A percentile compares a stretch with the other conserved stretches of the same genome.
These are phyloP conservation scores for Hemileccinum impolitum DNA, from an alignment of 768 basidiomycete genomes.

Conservation along the genomic window DNA sequence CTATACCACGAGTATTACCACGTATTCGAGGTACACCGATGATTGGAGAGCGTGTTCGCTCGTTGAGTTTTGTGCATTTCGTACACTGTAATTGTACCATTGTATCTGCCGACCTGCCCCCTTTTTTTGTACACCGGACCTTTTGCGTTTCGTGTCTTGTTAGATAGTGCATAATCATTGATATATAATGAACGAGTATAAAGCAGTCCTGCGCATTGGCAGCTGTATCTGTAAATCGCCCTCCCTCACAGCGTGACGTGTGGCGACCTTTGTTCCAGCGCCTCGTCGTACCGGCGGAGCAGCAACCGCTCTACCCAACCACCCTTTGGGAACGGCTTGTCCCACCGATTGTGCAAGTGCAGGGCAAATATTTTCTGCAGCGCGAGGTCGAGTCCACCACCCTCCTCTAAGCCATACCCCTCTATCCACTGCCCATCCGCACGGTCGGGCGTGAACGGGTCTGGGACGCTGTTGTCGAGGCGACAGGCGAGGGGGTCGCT, in stretches of 20 bases:
- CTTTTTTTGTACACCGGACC: neutral
- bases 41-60: too few species aligned
- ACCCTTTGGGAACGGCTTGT: conserved; percentile 70
- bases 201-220: too few species aligned
- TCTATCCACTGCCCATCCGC: conserved; percentile 59
- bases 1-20: too few species aligned
- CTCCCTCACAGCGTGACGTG: neutral
- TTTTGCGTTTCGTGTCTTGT: too few species aligned
- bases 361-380: conserved; percentile 79
- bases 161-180: too few species aligned
- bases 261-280: conserved; percentile 11
- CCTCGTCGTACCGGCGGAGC: conserved; percentile 55
- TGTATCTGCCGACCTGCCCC: too few species aligned
- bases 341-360: conserved; percentile 96
- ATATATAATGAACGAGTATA: too few species aligned
- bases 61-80: neutral
- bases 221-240: too few species aligned
- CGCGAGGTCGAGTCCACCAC: conserved; percentile 57
- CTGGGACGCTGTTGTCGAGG: conserved; percentile 86
- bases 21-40: too few species aligned
- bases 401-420: conserved; percentile 49
- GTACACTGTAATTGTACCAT: neutral
- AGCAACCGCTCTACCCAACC: conserved; percentile 89
- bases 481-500: conserved; percentile 88
- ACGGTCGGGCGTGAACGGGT: conserved; percentile 71